Evolutionary conservation across 2,329 filamentous ascomycete species (phyloP).

Genomic region (Hypoxylon sp.): DNA sequence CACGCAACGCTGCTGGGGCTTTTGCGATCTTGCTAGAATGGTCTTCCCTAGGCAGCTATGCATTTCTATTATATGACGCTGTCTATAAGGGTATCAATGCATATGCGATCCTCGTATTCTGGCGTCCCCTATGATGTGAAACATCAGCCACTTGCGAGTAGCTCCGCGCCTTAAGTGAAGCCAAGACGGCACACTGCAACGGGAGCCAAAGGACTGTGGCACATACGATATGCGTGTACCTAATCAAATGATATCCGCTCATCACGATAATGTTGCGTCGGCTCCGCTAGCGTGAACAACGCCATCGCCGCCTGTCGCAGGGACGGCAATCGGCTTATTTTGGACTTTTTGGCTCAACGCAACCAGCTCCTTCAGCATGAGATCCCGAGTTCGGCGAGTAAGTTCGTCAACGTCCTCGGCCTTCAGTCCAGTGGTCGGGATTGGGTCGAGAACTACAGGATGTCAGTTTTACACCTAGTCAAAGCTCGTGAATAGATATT

Average conservation of each 20-base stretch:
- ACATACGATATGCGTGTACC: neutral
- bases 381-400: conserved; percentile 70
- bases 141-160: no score
- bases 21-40: conserved; percentile 5
- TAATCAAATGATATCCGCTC: neutral
- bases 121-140: no score
- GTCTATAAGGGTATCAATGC: conserved; percentile 43
- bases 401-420: conserved; percentile 80
- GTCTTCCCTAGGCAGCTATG: conserved; percentile 17
- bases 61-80: conserved; percentile 26
- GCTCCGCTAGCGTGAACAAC: conserved; percentile 46
- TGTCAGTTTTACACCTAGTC: conserved; percentile 13
- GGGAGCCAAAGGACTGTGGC: no score
- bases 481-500: conserved; percentile 35
- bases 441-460: conserved; percentile 76
- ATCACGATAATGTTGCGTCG: conserved; percentile 42
- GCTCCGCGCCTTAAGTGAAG: no score
- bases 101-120: conserved; percentile 21
- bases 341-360: conserved; percentile 61
- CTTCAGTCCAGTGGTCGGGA: conserved; percentile 77
- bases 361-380: conserved; percentile 76
- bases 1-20: neutral
- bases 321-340: conserved; percentile 49
- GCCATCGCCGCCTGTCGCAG: conserved; percentile 40
- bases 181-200: no score